Conservation (phyloP, 2,329 filamentous ascomycete genomes). For the Biscogniauxia sp. region DNA sequence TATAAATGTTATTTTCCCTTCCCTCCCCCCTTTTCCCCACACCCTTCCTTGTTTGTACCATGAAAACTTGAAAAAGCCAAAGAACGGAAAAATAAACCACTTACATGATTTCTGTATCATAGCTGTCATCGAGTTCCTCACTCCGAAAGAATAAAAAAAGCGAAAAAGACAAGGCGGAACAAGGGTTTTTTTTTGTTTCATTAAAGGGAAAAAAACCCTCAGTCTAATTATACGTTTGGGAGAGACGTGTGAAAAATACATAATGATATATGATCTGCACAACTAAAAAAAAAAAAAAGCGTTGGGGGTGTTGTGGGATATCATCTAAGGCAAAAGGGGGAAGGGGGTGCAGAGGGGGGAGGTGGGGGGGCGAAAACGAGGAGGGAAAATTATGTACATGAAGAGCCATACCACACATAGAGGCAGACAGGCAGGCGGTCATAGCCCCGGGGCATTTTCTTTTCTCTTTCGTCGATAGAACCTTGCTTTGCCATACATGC, state of each 20-base stretch:
- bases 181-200: background rate
- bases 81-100: background rate
- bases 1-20: no score
- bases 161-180: background rate
- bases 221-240: conserved; percentile 9
- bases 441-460: conserved; percentile 4
- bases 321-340: conserved; percentile 19
- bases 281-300: no score
- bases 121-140: conserved; percentile 65
- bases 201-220: background rate
- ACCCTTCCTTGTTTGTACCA: background rate
- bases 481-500: no score
- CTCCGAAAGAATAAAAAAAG: conserved; percentile 42
- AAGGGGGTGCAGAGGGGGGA: background rate
- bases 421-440: conserved; percentile 7
- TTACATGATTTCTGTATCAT: conserved; percentile 8
- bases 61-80: background rate
- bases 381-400: conserved; percentile 18
- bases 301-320: conserved; percentile 17
- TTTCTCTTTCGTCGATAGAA: conserved; percentile 9
- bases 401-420: conserved; percentile 7
- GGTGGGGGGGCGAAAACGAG: conserved; percentile 10
- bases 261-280: conserved; percentile 22
- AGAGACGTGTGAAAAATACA: conserved; percentile 6
- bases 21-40: background rate